A percentile compares a stretch with the other conserved stretches of the same genome.
phyloP scores from a whole-genome alignment of 2,329 filamentous ascomycete genomes.

The Colletotrichum sp. region DNA sequence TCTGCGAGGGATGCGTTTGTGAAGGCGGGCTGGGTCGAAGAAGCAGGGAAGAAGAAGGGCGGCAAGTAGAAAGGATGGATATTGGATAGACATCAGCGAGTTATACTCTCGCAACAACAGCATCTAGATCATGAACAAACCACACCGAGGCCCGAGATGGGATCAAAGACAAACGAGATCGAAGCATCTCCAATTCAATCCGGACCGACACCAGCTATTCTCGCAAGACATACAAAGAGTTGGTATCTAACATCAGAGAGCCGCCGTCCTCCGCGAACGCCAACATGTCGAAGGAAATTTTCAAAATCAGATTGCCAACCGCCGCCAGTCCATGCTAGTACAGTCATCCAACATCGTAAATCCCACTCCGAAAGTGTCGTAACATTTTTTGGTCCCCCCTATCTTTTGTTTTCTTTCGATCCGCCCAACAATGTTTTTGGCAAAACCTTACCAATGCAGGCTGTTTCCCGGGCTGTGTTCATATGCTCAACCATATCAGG shows the following conservation, averaged over 20 bases:
- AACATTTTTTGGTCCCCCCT: not conserved
- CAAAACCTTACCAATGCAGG: not conserved
- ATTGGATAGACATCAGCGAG: not conserved
- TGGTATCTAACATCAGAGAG: slow-evolving; percentile 21
- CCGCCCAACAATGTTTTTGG: not conserved
- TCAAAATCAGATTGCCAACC: slow-evolving; percentile 17
- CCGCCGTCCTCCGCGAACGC: slow-evolving; percentile 10
- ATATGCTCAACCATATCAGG: not conserved
- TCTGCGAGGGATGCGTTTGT: slow-evolving; percentile 86
- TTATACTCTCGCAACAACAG: not conserved
- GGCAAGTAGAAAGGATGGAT: slow-evolving; percentile 5
- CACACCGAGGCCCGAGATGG: not conserved
- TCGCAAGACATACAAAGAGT: slow-evolving; percentile 13
- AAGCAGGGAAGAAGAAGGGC: slow-evolving; percentile 53
- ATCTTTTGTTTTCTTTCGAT: not conserved
- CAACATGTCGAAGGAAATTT: slow-evolving; percentile 3
- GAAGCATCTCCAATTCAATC: not conserved
- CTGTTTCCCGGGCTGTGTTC: not conserved
- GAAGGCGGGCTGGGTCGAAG: slow-evolving; percentile 71
- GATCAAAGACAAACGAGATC: not conserved
- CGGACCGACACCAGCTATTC: not conserved
- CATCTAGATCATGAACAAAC: not conserved
- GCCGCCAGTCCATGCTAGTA: slow-evolving; percentile 10
- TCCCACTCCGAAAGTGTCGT: not conserved
- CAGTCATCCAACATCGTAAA: slow-evolving; percentile 10